phyloP scores from a whole-genome alignment of 2,329 filamentous ascomycete genomes.

The Aspergillus fumigatus region DNA sequence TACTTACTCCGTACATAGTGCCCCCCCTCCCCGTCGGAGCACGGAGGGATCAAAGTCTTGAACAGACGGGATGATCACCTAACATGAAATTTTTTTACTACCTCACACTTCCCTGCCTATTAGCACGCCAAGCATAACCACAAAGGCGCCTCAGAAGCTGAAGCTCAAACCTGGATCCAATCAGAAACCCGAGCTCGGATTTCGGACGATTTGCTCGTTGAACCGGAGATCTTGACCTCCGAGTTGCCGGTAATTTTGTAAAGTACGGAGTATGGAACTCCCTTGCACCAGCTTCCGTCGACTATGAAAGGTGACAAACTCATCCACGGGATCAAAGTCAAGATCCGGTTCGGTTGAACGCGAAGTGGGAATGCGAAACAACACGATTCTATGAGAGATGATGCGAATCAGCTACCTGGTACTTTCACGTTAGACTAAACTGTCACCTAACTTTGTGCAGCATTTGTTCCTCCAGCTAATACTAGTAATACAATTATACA shows the following conservation, averaged over 20 bases:
- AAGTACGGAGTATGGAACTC: background rate
- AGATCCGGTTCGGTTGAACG: background rate
- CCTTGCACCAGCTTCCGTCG: background rate
- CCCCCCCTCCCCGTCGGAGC: too few species aligned
- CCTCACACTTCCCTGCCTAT: too few species aligned
- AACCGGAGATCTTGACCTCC: constrained; percentile 5
- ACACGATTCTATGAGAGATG: too few species aligned
- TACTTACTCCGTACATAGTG: too few species aligned
- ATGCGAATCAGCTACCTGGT: background rate
- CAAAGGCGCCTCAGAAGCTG: too few species aligned
- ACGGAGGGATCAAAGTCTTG: background rate
- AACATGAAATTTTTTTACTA: too few species aligned
- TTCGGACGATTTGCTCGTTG: background rate
- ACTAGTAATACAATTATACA: background rate
- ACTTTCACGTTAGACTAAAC: background rate
- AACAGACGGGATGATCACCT: background rate
- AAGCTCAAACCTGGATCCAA: background rate
- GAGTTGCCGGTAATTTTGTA: constrained; percentile 10
- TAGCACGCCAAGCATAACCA: too few species aligned
- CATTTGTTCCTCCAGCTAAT: background rate
- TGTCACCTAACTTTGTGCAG: background rate
- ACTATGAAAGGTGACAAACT: background rate
- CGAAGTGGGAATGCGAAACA: background rate
- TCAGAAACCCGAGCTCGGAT: constrained; percentile 3
- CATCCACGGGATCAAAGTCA: background rate